Base-by-base conservation (phyloP, 2,329 filamentous ascomycete species). In the Aurifilum marmelostoma region DNA sequence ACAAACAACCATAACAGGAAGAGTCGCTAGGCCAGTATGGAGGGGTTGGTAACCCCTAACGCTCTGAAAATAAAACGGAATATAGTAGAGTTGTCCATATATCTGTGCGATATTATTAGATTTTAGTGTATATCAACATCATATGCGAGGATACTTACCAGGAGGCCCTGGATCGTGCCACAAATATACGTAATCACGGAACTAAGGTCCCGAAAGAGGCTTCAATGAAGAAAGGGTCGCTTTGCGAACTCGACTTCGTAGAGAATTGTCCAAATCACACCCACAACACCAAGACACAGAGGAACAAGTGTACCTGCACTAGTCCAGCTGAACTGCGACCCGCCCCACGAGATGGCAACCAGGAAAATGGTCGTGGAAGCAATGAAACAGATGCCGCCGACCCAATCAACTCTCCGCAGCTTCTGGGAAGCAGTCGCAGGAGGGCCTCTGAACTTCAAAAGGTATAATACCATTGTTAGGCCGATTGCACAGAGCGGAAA, bases 21-120 rank as follows among this genome's bases (percentile, higher is more conserved):
- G 68, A 7, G 73, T 67, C 43, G 70, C 59, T 12, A 75, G 11
- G 21, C 73, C 68, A 1, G 73, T 71, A 0, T 69, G 8, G 37
- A 72, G 50, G 11, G 65, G 64, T 0, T 39, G 67, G 63, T 67
- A 74, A 6, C 47, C 50, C 56, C 71, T 72, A 9, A 75, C 68
- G 9, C 70, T 65, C 27, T 69, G 64, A 67, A 74, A 75, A 58
- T 73, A 75, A 8, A 74, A 69, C 1, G 73, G 68, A 14, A 73
- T 34, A 41, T 73, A 72, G 43, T 72, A 73, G 3, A 71, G 65
- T 37, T 69, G 52, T 16, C 65, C 41, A 12, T 69, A 71, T 34
- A 71, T 69, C 50, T 65, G 52, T n/a, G n/a, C n/a, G n/a, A n/a
- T n/a, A n/a, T n/a, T n/a, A n/a, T n/a, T n/a, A n/a, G n/a, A n/a